Conservation (phyloP, 2,329 filamentous ascomycete species). For the Ceratocystis destructans region DNA sequence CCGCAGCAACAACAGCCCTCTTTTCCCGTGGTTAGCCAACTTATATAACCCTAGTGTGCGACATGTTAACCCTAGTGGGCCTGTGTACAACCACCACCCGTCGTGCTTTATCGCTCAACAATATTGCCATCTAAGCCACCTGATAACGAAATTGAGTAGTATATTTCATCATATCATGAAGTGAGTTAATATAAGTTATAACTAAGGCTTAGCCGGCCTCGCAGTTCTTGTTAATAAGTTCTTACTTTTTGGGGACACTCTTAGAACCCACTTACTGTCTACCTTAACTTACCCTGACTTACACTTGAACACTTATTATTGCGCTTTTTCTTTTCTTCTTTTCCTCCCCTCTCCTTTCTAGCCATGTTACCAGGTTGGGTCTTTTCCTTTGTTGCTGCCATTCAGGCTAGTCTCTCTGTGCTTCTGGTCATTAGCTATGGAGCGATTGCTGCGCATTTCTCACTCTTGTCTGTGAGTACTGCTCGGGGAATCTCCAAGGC, state of each 20-base stretch:
- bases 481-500: constrained; percentile 33
- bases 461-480: constrained; percentile 27
- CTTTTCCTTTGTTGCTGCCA: constrained; percentile 30
- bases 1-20: not conserved
- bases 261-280: not conserved
- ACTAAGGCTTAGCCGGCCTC: not conserved
- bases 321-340: not conserved
- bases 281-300: not conserved
- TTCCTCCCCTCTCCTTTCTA: not conserved
- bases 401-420: constrained; percentile 36
- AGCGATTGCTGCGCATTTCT: constrained; percentile 28
- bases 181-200: not conserved
- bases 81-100: no score
- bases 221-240: not conserved
- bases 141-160: no score
- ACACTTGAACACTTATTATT: not conserved
- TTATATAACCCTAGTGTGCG: no score
- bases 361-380: not conserved
- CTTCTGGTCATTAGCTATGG: constrained; percentile 35
- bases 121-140: not conserved
- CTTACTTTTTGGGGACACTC: not conserved
- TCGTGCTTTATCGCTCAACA: no score
- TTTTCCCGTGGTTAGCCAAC: not conserved
- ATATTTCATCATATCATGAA: not conserved
- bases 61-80: not conserved